Percentiles rank a stretch among this genome's conserved stretches.
phyloP scores from a whole-genome alignment of 2,329 filamentous ascomycete species.

The Colletotrichum viniferum region DNA sequence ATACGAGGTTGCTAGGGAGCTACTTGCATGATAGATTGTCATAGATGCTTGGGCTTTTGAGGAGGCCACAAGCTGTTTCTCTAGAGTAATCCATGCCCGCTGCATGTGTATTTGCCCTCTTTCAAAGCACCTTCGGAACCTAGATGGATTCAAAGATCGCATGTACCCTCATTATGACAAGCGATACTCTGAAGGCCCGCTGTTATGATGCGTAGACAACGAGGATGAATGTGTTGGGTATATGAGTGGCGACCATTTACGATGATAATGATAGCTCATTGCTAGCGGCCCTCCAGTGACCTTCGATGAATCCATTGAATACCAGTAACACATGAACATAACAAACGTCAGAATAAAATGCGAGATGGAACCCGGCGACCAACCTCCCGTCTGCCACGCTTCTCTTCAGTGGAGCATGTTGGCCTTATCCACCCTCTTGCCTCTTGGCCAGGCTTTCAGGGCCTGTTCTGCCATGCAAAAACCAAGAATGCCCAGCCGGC shows the following conservation, averaged over 20 bases:
- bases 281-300: neutral
- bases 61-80: neutral
- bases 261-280: no score
- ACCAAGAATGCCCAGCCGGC: neutral
- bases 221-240: neutral
- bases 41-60: neutral
- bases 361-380: neutral
- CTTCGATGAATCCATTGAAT: neutral
- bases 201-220: neutral
- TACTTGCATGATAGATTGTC: slow-evolving; percentile 27
- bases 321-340: neutral
- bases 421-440: neutral
- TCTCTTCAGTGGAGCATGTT: neutral
- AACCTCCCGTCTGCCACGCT: neutral
- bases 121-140: neutral
- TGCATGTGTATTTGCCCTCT: neutral
- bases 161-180: neutral
- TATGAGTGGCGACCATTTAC: neutral
- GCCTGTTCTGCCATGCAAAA: neutral
- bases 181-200: neutral
- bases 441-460: neutral
- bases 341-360: no score
- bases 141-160: neutral
- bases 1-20: slow-evolving; percentile 38
- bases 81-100: neutral